Evolutionary conservation across 2,329 filamentous ascomycete genomes (phyloP).

Genomic region (Orbilia javanica): DNA sequence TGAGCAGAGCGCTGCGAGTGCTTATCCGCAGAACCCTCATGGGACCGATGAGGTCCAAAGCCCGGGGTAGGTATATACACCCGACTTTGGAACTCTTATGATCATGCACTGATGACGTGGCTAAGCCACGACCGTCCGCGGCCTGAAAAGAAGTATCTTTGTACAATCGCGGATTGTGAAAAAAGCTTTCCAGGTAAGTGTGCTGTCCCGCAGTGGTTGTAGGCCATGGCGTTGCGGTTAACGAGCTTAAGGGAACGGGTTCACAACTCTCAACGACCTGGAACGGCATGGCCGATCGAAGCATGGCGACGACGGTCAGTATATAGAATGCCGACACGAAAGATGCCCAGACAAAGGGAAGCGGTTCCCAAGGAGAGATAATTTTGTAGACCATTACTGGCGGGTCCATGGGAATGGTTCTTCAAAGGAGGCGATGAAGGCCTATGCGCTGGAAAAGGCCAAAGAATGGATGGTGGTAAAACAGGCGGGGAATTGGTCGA

Average conservation of each 20-base stretch:
- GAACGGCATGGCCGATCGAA: constrained; percentile 57
- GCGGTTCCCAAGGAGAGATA: constrained; percentile 49
- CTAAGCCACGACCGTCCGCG: constrained; percentile 39
- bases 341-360: constrained; percentile 45
- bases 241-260: constrained; percentile 38
- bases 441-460: constrained; percentile 41
- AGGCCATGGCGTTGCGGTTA: constrained; percentile 40
- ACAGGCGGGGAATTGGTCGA: constrained; percentile 37
- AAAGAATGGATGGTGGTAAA: constrained; percentile 58
- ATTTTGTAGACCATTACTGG: constrained; percentile 56
- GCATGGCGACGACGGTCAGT: constrained; percentile 52
- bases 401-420: constrained; percentile 51
- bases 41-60: constrained; percentile 25
- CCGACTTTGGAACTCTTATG: constrained; percentile 22
- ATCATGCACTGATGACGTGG: constrained; percentile 58
- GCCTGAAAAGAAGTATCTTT: constrained; percentile 50
- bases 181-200: constrained; percentile 32
- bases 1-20: constrained; percentile 31
- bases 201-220: constrained; percentile 5
- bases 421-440: constrained; percentile 43
- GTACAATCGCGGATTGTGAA: constrained; percentile 30
- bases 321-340: constrained; percentile 53
- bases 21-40: constrained; percentile 14
- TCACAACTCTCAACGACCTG: constrained; percentile 57
- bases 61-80: constrained; percentile 49